These are phyloP conservation scores for Cicer pinnatifidum DNA, from an alignment of 306 rosid species.

Conservation along the genomic window DNA sequence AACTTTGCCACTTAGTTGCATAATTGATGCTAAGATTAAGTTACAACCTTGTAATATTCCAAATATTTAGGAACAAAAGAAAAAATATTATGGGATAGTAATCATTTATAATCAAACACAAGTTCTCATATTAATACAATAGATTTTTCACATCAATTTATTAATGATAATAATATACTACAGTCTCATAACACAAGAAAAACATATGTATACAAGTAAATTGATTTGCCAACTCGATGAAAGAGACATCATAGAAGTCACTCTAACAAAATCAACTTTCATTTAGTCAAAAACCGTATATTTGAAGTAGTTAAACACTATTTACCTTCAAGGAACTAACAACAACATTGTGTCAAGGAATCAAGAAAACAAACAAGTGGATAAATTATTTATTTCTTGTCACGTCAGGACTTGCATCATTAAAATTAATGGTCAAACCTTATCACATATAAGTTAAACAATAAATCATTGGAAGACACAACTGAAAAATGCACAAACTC, in stretches of 20 bases:
- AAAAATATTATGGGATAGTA: too few species aligned
- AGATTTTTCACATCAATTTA: too few species aligned
- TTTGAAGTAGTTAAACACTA: slow-evolving; percentile 25
- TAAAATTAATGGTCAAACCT: slow-evolving; percentile 10
- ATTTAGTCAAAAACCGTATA: slow-evolving; percentile 12
- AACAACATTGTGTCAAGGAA: slow-evolving; percentile 18
- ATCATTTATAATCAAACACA: too few species aligned
- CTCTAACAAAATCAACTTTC: slow-evolving; percentile 22
- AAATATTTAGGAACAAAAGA: too few species aligned
- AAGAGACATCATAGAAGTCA: slow-evolving; percentile 16
- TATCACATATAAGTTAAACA: slow-evolving; percentile 4
- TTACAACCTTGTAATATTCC: too few species aligned
- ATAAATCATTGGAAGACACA: not conserved
- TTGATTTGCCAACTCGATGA: not conserved
- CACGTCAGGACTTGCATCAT: slow-evolving; percentile 21
- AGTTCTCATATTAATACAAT: too few species aligned
- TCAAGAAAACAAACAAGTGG: not conserved
- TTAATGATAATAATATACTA: too few species aligned
- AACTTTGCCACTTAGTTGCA: too few species aligned
- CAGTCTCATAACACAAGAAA: not conserved
- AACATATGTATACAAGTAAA: slow-evolving; percentile 12
- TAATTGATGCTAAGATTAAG: too few species aligned
- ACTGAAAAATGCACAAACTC: not conserved
- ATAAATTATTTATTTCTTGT: not conserved
- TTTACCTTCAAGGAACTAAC: slow-evolving; percentile 9